Conservation (phyloP, 2,329 filamentous ascomycete genomes). For the Podosphaera xanthii region DNA sequence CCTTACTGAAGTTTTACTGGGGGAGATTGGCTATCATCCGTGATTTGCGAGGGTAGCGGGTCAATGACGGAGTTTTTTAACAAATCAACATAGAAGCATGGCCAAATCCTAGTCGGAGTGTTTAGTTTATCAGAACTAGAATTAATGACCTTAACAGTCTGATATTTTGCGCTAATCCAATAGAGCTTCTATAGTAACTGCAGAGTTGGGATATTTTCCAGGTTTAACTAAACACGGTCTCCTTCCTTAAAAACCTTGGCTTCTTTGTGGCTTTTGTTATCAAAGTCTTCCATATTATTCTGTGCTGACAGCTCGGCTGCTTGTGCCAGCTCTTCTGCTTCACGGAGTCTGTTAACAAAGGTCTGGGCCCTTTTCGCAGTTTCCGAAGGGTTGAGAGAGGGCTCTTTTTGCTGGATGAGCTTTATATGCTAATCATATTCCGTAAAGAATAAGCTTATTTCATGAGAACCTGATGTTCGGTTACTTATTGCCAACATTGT, state of each 20-base stretch:
- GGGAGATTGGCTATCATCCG: no score
- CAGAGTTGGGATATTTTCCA: not conserved
- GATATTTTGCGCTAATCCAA: not conserved
- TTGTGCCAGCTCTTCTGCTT: not conserved
- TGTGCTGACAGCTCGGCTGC: not conserved
- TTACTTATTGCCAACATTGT: not conserved
- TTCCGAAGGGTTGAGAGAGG: not conserved
- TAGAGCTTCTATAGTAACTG: not conserved
- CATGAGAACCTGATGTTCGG: not conserved
- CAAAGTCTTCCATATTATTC: no score
- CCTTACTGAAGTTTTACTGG: no score
- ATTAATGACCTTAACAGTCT: not conserved
- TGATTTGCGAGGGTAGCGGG: no score
- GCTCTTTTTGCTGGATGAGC: not conserved
- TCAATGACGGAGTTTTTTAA: no score
- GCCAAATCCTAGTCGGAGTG: no score
- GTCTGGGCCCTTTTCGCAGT: not conserved
- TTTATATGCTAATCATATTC: not conserved
- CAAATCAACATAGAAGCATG: no score
- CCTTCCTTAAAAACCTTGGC: not conserved
- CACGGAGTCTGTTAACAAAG: not conserved
- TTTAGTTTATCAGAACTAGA: no score
- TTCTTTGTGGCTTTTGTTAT: not conserved
- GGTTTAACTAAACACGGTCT: not conserved
- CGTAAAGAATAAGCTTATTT: not conserved